Base-by-base conservation (phyloP, 2,329 filamentous ascomycete genomes). In the Colletotrichum karsti region DNA sequence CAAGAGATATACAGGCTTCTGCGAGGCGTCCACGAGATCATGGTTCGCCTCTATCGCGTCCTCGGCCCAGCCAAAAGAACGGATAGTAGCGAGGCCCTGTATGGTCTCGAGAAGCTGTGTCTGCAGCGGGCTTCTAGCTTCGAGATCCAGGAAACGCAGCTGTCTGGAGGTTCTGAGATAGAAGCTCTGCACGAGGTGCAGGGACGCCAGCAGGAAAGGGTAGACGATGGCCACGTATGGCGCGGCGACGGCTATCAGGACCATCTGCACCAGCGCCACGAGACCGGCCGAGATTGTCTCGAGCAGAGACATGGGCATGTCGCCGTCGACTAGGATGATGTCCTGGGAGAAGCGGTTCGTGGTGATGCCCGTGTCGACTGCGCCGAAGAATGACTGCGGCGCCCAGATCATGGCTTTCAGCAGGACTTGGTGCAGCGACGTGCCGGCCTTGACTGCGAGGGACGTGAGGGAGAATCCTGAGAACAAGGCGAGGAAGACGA, bases 101-200 rank as follows among this genome's bases (percentile, higher is more conserved):
- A 86, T 72, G 1, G 82, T 83, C 69, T 88, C 86, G 3, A 80
- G 77, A 67, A 87, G 86, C 41, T 87, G 82, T 1, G 83, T 44
- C 82, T 83, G 86, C 1, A 88, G 76, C 1, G 84, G 83, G 0
- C 80, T 79, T 67, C 83, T 83, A 22, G 80, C 77, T 72, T 88
- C 86, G 0, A 88, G 77, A 70, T 88, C 86, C 5, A 88, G 76
- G 24, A 86, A 79, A 57, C 87, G 81, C 6, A 88, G 74, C 62
- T 88, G 86, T 7, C 85, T 83, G 0, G 85, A 87, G 1, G 86
- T 88, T 4, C 83, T 79, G n/a, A 88, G 78, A 67, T 88, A 88
- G 69, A 85, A 81, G 46, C 82, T 82, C 63, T 87, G 85, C 15
- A 87, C 78, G 5, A 81, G 12, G n/a, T 33, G 18, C n/a, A 53